Evolutionary conservation across 228 moss, liverwort and hornwort genomes (phyloP), one percentile per base, ranked within the genome.

Genomic region (Sphagnum fallax): DNA sequence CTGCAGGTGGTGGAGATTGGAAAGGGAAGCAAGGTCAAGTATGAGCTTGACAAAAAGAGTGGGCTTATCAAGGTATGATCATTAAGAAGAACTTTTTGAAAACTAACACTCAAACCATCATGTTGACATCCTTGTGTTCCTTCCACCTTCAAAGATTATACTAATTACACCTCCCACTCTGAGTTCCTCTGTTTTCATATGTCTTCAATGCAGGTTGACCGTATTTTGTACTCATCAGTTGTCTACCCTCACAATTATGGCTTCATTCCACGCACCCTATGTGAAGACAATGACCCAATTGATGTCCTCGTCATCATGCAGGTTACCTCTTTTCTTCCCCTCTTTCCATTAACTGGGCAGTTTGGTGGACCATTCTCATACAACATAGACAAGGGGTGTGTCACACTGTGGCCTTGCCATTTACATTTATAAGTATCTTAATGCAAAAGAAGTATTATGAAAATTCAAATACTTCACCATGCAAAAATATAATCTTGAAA

Each of bases 1-100:
- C 52, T 52, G 18, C 78, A 94, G 94, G 94, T 94, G 16, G 88
- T 94, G 47, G 94, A 91, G 79, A 94, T 94, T 58, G 91, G 88
- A 8, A 94, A 79, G 76, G 94, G 94, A 67, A 84, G 91, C 60
- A 94, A 94, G 75, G 94, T 94, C 32, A 94, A 94, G 73, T 94
- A 94, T 61, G 91, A 94, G 51, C 81, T 91, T 0, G 94, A 94
- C 75, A 94, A 94, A 83, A 88, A 82, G 72, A 90, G 88, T 58
- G 94, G 94, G 16, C 86, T 94, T n/a, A 94, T 94, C 64, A 94
- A 91, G 83, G 94, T 88, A 77, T 18, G 3, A 32, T 32, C 32
- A 32, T 16, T 0, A 11, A 4, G 15, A 7, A 12, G 7, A 10
- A 64, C 11, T 10, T 49, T 49, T 32, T 32, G 32, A 32, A 32